Evolutionary conservation across 768 basidiomycete genomes (phyloP), one percentile per base, ranked within the genome.

Genomic region (Xanthoconium stramineum): DNA sequence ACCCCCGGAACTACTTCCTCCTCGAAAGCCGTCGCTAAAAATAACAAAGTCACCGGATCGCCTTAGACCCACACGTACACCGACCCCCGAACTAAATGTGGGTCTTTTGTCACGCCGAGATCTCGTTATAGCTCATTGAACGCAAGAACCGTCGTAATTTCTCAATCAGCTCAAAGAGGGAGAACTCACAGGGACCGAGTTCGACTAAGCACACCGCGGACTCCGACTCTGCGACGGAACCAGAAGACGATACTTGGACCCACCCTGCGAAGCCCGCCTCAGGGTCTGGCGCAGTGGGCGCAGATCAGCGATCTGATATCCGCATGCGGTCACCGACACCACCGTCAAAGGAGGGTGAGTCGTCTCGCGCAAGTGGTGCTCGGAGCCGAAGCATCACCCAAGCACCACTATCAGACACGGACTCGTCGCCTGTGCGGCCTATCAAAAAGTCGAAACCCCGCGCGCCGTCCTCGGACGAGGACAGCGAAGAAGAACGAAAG

Each of bases 401-500:
- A 65, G 55, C 58, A 58, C 37, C 66, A 17, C 44, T 63, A 32
- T 72, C 72, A 37, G 80, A 80, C 59, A 74, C 82, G 11, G 81
- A 83, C 53, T 78, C 81, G 5, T 80, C 83, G n/a, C 78, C 83
- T n/a, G 64, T 61, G 28, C 73, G 69, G 12, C 67, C 72, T 9
- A 82, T 83, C 68, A 85, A 86, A 73, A 74, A 74, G 56, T 71
- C 61, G 28, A 78, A 79, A 61, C 62, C 71, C 28, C 65, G 56
- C 36, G 61, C 58, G 40, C 67, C 74, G 20, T 76, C 76, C 17
- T 78, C 78, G 56, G 82, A 83, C 52, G 80, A 80, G 48, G 84
- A 86, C 63, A 87, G 84, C 63, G 85, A 84, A 59, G 76, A 72
- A 20, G 83, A 80, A 37, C 75, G 76, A 35, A 80, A 75, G 67